phyloP scores from a whole-genome alignment of 805 yeast genomes.

The Sugiyamaella marilandica region DNA sequence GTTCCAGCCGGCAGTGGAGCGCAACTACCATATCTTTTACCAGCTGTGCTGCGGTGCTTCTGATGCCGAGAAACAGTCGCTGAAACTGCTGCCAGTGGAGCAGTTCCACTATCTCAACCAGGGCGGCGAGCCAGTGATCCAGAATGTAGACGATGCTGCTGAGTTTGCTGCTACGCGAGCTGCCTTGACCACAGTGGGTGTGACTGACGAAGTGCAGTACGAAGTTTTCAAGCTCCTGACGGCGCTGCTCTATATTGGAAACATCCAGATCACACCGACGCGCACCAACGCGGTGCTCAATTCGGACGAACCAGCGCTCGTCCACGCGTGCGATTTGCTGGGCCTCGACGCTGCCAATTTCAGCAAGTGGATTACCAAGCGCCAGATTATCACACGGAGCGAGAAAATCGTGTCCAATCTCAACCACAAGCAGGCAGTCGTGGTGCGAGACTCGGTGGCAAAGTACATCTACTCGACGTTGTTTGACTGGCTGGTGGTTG shows the following conservation, averaged over 20 bases:
- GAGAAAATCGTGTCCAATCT: conserved; percentile 86
- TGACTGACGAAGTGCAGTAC: conserved; percentile 51
- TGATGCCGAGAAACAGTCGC: conserved; percentile 47
- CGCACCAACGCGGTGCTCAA: conserved; percentile 76
- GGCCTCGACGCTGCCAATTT: conserved; percentile 71
- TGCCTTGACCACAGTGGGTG: conserved; percentile 77
- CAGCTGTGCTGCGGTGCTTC: conserved; percentile 72
- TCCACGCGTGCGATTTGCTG: conserved; percentile 75
- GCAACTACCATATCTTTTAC: conserved; percentile 93
- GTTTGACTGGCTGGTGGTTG: conserved; percentile 91
- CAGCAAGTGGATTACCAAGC: conserved; percentile 89
- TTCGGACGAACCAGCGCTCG: conserved; percentile 81
- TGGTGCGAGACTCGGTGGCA: conserved; percentile 95
- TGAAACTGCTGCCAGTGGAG: conserved; percentile 58
- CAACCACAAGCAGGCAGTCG: conserved; percentile 76
- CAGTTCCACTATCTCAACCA: conserved; percentile 83
- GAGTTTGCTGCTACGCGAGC: conserved; percentile 74
- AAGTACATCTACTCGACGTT: conserved; percentile 88
- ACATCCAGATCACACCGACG: conserved; percentile 78
- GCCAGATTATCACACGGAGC: conserved; percentile 85
- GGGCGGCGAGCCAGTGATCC: conserved; percentile 69
- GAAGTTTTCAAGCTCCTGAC: conserved; percentile 76
- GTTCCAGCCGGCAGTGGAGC: conserved; percentile 83
- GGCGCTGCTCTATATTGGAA: conserved; percentile 88
- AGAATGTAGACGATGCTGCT: conserved; percentile 73